phyloP scores from a whole-genome alignment of 1,139 yeast species.

The Tardiomyces digboiensis region DNA sequence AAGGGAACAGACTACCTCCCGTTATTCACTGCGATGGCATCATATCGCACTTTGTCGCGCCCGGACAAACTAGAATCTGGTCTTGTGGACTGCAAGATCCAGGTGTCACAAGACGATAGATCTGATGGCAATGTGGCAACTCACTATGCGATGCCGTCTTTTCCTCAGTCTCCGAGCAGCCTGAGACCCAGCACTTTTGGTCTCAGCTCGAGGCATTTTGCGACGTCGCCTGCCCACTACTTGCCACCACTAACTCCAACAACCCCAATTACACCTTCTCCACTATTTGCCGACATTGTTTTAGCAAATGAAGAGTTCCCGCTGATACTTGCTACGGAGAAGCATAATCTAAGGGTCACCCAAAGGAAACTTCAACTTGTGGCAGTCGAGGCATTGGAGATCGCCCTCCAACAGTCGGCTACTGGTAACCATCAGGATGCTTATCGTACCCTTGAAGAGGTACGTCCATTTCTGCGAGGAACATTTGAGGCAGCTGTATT shows the following conservation, averaged over 20 bases:
- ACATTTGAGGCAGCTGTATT: background rate
- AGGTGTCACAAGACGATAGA: no score
- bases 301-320: constrained; percentile 7
- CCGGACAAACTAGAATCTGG: background rate
- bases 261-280: constrained; percentile 7
- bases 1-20: background rate
- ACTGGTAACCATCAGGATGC: constrained; percentile 6
- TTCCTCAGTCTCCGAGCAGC: background rate
- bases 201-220: background rate
- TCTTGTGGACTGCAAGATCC: constrained; percentile 1
- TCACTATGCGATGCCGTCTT: no score
- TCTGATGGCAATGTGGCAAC: no score
- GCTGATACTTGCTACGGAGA: constrained; percentile 10
- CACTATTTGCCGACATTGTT: constrained; percentile 12
- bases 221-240: background rate
- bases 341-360: constrained; percentile 12
- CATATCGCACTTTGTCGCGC: constrained; percentile 1
- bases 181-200: background rate
- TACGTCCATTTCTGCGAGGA: constrained; percentile 8
- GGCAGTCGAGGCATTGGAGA: constrained; percentile 14
- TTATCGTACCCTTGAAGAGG: constrained; percentile 4
- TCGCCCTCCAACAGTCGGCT: constrained; percentile 7
- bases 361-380: constrained; percentile 16
- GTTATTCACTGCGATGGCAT: background rate
- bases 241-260: constrained; percentile 4